Evolutionary conservation across 2,329 filamentous ascomycete genomes (phyloP), one percentile per base, ranked within the genome.

Genomic region (Cladosporium sp.): DNA sequence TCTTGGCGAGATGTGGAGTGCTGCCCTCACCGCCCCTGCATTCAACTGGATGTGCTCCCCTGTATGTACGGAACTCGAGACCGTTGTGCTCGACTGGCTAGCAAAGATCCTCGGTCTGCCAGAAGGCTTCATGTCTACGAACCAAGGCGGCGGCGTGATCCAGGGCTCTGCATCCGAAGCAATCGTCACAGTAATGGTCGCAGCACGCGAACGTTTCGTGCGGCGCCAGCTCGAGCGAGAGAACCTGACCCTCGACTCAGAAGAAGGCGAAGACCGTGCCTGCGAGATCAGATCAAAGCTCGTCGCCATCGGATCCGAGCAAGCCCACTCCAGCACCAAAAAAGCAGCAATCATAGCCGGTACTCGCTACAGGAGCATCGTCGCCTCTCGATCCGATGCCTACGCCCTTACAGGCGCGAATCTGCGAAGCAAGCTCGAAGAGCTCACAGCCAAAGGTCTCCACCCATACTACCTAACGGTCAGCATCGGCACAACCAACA

Each of bases 1-100:
- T 72, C 81, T 97, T 10, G 93, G 91, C 19, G 93, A 97, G 75
- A 86, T 97, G 78, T 97, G 96, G 78, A 90, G 86, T 42, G 87
- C 90, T 4, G 88, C 91, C 6, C 92, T 97, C 75, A 94, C 86
- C 12, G 90, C 90, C 15, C 91, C 93, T 1, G 91, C 91, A 37
- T 97, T 97, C 80, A 97, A 97, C 75, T 97, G 93, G 93, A 86
- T 97, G 62, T 97, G 93, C 75, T 91, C 87, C 5, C 93, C 93
- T 0, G 91, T 89, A 6, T 87, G 94, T 17, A 97, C 93, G 0
- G 93, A 97, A 76, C 82, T 97, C 48, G 93, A 97, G 78, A 96
- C 92, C 0, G 82, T 97, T 22, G 88, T 96, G 42, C 81, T 97
- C 71, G 93, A 97, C 74, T 97, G 93, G 92, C 77, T 97, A 3